These are phyloP conservation scores for Microascus cirrosus DNA, from an alignment of 2,329 filamentous ascomycete genomes.

Conservation along the genomic window DNA sequence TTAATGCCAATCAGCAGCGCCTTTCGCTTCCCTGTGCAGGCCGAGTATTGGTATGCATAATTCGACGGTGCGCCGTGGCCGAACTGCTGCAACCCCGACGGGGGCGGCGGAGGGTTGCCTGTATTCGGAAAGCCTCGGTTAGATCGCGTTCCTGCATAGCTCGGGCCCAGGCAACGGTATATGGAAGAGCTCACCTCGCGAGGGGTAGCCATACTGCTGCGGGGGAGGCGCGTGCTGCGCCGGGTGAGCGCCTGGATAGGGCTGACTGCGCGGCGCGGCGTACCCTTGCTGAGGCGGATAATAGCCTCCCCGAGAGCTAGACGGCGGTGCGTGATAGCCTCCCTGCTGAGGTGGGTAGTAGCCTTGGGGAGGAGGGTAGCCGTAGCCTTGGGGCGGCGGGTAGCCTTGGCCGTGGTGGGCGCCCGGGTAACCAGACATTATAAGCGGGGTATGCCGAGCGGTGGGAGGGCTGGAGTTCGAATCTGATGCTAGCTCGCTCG, in stretches of 20 bases:
- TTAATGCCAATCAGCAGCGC: slow-evolving; percentile 50
- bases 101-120: slow-evolving; percentile 49
- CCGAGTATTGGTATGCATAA: slow-evolving; percentile 85
- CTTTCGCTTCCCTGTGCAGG: slow-evolving; percentile 71
- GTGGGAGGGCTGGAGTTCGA: neutral
- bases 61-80: slow-evolving; percentile 68
- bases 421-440: slow-evolving; percentile 6
- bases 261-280: neutral
- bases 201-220: slow-evolving; percentile 1
- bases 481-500: neutral
- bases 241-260: neutral
- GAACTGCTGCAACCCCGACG: slow-evolving; percentile 57
- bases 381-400: neutral
- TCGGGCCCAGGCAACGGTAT: neutral
- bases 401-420: neutral
- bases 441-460: neutral
- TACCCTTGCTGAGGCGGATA: slow-evolving; percentile 3
- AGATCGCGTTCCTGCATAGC: neutral
- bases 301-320: neutral
- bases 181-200: slow-evolving; percentile 1
- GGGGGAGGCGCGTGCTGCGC: neutral
- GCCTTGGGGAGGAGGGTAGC: neutral
- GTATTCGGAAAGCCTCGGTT: neutral
- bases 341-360: neutral
- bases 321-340: neutral